A percentile compares a stretch with the other conserved stretches of the same genome.
Conservation (phyloP, 139 green algal species). For the Coelastrella sp. region DNA sequence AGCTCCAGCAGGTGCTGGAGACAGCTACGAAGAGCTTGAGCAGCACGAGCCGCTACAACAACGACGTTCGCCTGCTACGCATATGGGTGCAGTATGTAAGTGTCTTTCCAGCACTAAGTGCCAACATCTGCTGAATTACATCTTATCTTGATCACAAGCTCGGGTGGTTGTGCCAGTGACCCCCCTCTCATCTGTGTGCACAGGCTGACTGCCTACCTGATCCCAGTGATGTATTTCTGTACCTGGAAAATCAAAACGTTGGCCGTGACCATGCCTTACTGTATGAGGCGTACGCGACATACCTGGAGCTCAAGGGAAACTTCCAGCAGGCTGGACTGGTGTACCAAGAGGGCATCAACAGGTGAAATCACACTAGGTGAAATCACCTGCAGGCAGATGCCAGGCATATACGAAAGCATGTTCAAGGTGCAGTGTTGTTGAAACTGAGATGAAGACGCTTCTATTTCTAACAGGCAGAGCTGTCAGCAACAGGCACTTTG, state of each 20-base stretch:
- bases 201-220: slow-evolving; percentile 90
- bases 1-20: slow-evolving; percentile 90
- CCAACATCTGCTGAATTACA: background rate
- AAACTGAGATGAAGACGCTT: background rate
- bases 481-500: background rate
- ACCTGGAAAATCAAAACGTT: slow-evolving; percentile 80
- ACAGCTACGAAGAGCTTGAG: slow-evolving; percentile 81
- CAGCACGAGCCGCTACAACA: slow-evolving; percentile 69
- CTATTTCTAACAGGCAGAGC: background rate
- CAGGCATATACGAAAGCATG: background rate
- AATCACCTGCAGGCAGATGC: background rate
- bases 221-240: slow-evolving; percentile 89
- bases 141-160: background rate
- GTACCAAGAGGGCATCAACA: slow-evolving; percentile 82
- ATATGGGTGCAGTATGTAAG: slow-evolving; percentile 96
- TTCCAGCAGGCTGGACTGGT: slow-evolving; percentile 77
- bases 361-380: slow-evolving; percentile 36
- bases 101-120: background rate
- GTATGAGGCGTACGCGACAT: slow-evolving; percentile 90
- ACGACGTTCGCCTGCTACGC: slow-evolving; percentile 90
- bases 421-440: background rate
- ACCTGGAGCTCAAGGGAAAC: slow-evolving; percentile 82
- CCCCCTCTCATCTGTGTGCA: background rate
- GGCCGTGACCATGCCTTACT: slow-evolving; percentile 85
- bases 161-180: background rate